phyloP scores from a whole-genome alignment of 441 rosid genomes.

The Adansonia gregorii region DNA sequence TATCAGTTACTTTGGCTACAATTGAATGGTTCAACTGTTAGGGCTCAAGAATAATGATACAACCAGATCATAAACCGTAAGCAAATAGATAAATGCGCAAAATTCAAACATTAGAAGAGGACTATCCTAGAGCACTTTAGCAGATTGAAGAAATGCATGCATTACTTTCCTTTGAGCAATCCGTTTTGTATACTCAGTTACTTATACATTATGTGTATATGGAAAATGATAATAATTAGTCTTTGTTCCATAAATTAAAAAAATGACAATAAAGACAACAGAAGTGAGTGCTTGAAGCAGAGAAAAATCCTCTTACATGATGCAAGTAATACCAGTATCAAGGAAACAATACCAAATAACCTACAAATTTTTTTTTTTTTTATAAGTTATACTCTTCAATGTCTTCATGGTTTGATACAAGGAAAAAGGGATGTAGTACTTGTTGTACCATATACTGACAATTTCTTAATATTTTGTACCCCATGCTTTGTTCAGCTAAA shows the following conservation, averaged over 20 bases:
- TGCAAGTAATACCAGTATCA: not conserved
- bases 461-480: not conserved
- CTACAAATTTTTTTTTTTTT: not conserved
- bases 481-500: not conserved
- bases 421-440: not conserved
- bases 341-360: not conserved
- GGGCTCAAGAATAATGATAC: slow-evolving; percentile 13
- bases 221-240: too few species aligned
- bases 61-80: slow-evolving; percentile 10
- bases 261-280: not conserved
- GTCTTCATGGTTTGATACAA: too few species aligned
- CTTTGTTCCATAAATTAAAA: too few species aligned
- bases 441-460: not conserved
- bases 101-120: not conserved
- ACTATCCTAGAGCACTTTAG: not conserved
- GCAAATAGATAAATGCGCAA: not conserved
- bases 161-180: not conserved
- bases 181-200: too few species aligned
- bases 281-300: not conserved
- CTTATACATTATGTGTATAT: not conserved
- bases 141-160: not conserved
- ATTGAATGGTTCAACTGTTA: slow-evolving; percentile 27
- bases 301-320: not conserved
- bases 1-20: slow-evolving; percentile 53
- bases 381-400: too few species aligned